Base-by-base conservation (phyloP, 139 green algal species). In the Dunaliella primolecta region DNA sequence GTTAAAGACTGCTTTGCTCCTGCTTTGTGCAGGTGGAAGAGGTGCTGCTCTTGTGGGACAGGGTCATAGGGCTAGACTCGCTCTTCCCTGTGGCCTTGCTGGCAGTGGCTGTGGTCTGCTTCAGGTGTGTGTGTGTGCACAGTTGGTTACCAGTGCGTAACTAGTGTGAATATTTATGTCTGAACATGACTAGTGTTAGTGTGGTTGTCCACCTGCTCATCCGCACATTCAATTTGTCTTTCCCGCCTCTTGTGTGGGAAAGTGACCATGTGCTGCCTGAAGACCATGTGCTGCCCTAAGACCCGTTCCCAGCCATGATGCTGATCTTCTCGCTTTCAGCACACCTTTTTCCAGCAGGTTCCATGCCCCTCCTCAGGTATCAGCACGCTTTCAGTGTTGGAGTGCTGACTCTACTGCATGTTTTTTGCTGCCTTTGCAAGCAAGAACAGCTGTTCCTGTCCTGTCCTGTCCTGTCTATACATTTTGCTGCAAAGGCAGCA, bases 21-120 rank as follows among this genome's bases (percentile, higher is more conserved):
- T n/a, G n/a, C n/a, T n/a, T n/a, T n/a, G n/a, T n/a, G 15, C 79
- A 83, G 64, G 64, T 85, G 35, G 33, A 77, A 36, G 75, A 94
- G 88, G 88, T 93, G 84, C 87, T 96, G 77, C 87, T 96, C 81
- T 86, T 96, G 75, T 96, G 93, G 93, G 93, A 96, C 87, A 78
- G 93, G 0, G 85, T 96, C 31, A 86, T 96, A 23, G 93, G 92
- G 21, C 91, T 94, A 81, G 93, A 96, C 85, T 93, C 88, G 27
- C 91, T 96, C 70, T 82, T 96, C 82, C 89, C 89, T 0, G 75
- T 95, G 79, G 85, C 92, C 7, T 77, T 93, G 83, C 87, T 93
- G 83, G 90, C 91, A 29, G 89, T 86, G 15, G 92, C 90, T 27
- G 79, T 93, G 0, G 36, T 94, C 32, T 89, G 83, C 75, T 94